Evolutionary conservation across 768 basidiomycete species (phyloP).

Genomic region (Saitozyma sp.): DNA sequence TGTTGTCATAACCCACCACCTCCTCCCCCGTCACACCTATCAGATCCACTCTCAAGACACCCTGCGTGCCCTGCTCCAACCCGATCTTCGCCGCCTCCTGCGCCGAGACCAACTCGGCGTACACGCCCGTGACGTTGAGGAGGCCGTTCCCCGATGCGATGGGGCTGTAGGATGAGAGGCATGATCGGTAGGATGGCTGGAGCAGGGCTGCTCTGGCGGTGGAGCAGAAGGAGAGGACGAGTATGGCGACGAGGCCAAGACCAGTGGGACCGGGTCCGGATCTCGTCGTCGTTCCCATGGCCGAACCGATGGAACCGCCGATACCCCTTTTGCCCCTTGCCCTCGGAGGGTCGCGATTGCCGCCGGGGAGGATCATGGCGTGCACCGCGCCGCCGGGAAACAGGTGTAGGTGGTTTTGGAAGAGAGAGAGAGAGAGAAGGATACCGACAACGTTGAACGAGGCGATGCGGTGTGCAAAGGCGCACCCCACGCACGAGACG

Average conservation of each 20-base stretch:
- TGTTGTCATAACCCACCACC: slow-evolving; percentile 64
- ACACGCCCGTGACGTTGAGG: slow-evolving; percentile 63
- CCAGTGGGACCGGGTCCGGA: too few species aligned
- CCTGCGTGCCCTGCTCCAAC: slow-evolving; percentile 34
- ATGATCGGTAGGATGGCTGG: slow-evolving; percentile 37
- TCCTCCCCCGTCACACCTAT: slow-evolving; percentile 64
- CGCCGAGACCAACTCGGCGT: slow-evolving; percentile 41
- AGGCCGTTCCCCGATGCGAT: slow-evolving; percentile 16
- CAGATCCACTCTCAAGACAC: slow-evolving; percentile 54
- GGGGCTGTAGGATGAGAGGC: slow-evolving; percentile 24
- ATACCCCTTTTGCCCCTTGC: too few species aligned
- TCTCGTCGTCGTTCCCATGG: too few species aligned
- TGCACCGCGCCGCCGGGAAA: too few species aligned
- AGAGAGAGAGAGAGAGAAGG: too few species aligned
- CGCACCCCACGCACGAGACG: too few species aligned
- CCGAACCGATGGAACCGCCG: too few species aligned
- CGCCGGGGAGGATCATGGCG: too few species aligned
- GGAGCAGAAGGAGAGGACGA: not conserved
- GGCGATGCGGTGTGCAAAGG: too few species aligned
- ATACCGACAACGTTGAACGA: too few species aligned
- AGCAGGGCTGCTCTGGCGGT: slow-evolving; percentile 12
- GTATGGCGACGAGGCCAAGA: not conserved
- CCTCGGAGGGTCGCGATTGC: too few species aligned
- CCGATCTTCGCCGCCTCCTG: slow-evolving; percentile 29
- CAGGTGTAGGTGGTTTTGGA: too few species aligned